Evolutionary conservation across 768 basidiomycete species (phyloP).

Genomic region (Suillus occidentalis): DNA sequence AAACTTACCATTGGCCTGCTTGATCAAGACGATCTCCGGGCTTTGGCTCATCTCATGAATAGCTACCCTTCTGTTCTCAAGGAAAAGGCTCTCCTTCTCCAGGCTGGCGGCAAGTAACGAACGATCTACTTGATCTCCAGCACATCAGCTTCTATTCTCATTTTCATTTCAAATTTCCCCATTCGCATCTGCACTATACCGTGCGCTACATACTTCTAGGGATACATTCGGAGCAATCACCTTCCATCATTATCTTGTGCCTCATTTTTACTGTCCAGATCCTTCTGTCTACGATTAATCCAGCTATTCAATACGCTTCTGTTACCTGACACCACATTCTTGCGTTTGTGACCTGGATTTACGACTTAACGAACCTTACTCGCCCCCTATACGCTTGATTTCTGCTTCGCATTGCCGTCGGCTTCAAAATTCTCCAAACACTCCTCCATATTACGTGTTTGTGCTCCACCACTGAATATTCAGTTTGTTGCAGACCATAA

Average conservation of each 20-base stretch:
- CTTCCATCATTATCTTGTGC: neutral
- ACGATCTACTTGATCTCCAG: neutral
- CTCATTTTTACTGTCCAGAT: neutral
- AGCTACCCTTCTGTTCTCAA: constrained; percentile 81
- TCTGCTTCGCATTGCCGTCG: neutral
- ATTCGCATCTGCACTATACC: constrained; percentile 3
- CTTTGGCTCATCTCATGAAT: constrained; percentile 85
- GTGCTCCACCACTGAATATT: neutral
- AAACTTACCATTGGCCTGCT: constrained; percentile 83
- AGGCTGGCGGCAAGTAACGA: constrained; percentile 25
- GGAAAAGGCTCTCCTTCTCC: constrained; percentile 58
- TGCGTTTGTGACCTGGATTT: constrained; percentile 5
- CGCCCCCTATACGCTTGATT: neutral
- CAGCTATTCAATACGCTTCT: neutral
- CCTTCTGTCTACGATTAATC: neutral
- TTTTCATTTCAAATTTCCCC: neutral
- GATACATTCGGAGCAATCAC: constrained; percentile 2
- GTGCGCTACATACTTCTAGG: constrained; percentile 6
- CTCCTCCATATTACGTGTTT: neutral
- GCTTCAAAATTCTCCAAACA: neutral
- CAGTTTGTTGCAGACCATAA: neutral
- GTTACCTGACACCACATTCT: constrained; percentile 1
- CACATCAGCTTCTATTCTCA: neutral
- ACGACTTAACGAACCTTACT: constrained; percentile 4
- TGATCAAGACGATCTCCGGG: constrained; percentile 81